A percentile compares a stretch with the other conserved stretches of the same genome.
These are phyloP conservation scores for Magnolia kwangsiensis DNA, from an alignment of 164 flowering plant species.

Conservation along the genomic window DNA sequence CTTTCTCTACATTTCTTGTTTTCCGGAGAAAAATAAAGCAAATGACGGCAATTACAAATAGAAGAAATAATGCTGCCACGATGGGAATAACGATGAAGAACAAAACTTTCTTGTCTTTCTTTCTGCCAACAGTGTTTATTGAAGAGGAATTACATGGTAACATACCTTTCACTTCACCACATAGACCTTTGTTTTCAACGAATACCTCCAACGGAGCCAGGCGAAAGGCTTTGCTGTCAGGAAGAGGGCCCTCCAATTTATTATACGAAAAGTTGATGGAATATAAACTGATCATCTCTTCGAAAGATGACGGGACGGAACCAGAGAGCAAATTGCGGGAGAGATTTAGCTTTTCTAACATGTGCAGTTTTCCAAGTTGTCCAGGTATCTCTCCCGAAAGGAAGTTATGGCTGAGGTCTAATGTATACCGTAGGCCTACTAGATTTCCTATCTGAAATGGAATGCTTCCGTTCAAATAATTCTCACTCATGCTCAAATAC, in stretches of 20 bases:
- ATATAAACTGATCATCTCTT: neutral
- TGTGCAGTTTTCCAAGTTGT: neutral
- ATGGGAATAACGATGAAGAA: neutral
- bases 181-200: conserved; percentile 25
- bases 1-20: neutral
- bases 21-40: neutral
- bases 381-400: conserved; percentile 5
- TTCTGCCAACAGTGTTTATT: neutral
- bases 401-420: neutral
- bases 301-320: conserved; percentile 3
- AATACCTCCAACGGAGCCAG: conserved; percentile 7
- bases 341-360: conserved; percentile 3
- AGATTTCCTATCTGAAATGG: conserved; percentile 3
- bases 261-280: conserved; percentile 12
- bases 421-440: neutral
- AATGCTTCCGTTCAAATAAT: neutral
- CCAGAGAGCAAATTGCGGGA: conserved; percentile 9
- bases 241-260: conserved; percentile 1
- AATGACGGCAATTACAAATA: neutral
- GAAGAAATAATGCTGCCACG: neutral
- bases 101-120: neutral
- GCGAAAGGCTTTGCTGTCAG: conserved; percentile 10
- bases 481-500: neutral
- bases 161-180: conserved; percentile 38
- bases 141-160: conserved; percentile 18